Evolutionary conservation across 257 asterid species (phyloP).

Genomic region (Galeopsis tetrahit): DNA sequence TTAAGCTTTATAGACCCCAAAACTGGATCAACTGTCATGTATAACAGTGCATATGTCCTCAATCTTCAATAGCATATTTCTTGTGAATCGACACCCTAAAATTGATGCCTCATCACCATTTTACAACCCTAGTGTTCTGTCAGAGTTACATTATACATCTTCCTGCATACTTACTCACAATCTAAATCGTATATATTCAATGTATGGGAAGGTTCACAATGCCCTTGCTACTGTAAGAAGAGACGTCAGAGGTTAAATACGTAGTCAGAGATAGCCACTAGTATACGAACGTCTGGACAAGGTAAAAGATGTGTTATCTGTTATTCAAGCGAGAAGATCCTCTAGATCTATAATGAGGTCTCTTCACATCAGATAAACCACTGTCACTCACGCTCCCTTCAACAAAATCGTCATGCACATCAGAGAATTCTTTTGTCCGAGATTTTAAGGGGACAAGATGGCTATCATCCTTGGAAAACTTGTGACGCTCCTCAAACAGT

Average conservation of each 20-base stretch:
- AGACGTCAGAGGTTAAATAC: not conserved
- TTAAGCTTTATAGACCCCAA: constrained; percentile 16
- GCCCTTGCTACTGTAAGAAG: not conserved
- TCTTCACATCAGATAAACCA: constrained; percentile 57
- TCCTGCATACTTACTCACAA: constrained; percentile 28
- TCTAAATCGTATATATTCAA: constrained; percentile 19
- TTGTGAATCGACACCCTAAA: constrained; percentile 26
- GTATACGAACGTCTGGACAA: not conserved
- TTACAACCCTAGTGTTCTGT: constrained; percentile 32
- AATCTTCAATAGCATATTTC: not conserved
- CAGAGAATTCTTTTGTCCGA: constrained; percentile 67
- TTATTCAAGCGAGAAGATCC: constrained; percentile 50
- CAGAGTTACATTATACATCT: constrained; percentile 18
- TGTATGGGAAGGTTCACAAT: not conserved
- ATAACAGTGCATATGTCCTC: not conserved
- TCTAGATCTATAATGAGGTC: constrained; percentile 45
- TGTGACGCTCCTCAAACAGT: constrained; percentile 64
- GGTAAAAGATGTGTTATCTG: constrained; percentile 42
- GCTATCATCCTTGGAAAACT: constrained; percentile 81
- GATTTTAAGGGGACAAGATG: constrained; percentile 79
- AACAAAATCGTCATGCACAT: constrained; percentile 58
- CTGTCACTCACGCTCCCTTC: constrained; percentile 88
- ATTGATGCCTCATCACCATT: constrained; percentile 24
- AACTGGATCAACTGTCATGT: constrained; percentile 8
- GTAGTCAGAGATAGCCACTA: constrained; percentile 32